Conservation (phyloP, 2,329 filamentous ascomycete species). For the Rachicladosporium sp. region DNA sequence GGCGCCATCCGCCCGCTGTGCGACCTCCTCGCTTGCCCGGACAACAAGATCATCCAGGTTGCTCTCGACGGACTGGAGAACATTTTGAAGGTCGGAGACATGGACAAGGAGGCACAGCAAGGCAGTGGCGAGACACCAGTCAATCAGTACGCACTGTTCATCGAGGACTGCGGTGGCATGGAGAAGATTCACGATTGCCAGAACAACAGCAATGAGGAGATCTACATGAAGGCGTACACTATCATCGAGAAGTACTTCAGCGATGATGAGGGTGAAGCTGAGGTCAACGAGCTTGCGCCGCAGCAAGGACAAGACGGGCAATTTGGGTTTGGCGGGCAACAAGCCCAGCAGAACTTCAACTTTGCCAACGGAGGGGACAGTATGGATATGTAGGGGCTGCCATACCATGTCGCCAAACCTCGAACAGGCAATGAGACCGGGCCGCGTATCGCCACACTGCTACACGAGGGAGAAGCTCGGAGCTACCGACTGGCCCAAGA, state of each 20-base stretch:
- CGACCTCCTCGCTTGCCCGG: constrained; percentile 86
- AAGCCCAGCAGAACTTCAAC: constrained; percentile 78
- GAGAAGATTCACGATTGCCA: constrained; percentile 99
- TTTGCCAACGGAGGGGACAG: constrained; percentile 69
- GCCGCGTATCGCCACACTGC: neutral
- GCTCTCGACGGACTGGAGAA: constrained; percentile 96
- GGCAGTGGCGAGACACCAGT: constrained; percentile 61
- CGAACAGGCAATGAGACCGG: constrained; percentile 16
- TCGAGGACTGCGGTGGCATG: constrained; percentile 97
- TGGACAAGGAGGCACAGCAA: constrained; percentile 85
- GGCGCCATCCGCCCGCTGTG: constrained; percentile 97
- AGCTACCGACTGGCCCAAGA: neutral
- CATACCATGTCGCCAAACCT: constrained; percentile 60
- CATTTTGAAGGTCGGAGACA: constrained; percentile 97
- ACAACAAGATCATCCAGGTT: constrained; percentile 99
- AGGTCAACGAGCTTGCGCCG: constrained; percentile 70
- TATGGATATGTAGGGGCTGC: constrained; percentile 46
- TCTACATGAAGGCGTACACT: constrained; percentile 99
- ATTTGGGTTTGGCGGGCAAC: constrained; percentile 64
- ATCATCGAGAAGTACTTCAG: constrained; percentile 99
- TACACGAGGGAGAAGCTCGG: neutral
- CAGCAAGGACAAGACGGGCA: constrained; percentile 59
- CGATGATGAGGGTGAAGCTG: constrained; percentile 78
- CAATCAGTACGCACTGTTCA: constrained; percentile 95
- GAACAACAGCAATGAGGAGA: constrained; percentile 99